Conservation (phyloP, 1,284 basidiomycete genomes). For the Cryptococcus sp. region DNA sequence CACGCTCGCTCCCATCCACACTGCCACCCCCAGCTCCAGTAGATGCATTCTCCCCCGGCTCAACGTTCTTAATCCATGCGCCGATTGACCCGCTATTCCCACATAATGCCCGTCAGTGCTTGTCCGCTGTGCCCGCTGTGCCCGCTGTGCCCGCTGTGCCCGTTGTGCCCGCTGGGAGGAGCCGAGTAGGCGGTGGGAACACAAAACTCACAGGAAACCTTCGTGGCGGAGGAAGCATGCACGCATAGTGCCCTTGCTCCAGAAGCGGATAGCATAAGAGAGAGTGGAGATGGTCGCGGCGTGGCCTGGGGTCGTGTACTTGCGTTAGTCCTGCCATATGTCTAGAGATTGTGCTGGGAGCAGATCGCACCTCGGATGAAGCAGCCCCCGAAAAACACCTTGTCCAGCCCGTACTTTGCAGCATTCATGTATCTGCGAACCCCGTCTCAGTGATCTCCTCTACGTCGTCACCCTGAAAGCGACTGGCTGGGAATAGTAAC, state of each 20-base stretch:
- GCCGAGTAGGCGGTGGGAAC: not conserved
- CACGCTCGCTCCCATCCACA: not conserved
- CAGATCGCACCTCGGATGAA: constrained; percentile 90
- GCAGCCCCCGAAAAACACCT: constrained; percentile 98
- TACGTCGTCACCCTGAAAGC: no score
- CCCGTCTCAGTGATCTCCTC: constrained; percentile 4
- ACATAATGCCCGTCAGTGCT: constrained; percentile 12
- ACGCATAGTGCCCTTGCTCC: constrained; percentile 96
- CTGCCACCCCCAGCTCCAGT: not conserved
- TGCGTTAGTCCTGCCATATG: not conserved
- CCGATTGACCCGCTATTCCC: constrained; percentile 73
- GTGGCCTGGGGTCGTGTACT: constrained; percentile 61
- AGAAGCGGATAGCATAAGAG: constrained; percentile 98
- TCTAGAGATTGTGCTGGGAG: not conserved
- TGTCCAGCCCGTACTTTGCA: constrained; percentile 94
- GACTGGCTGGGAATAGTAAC: constrained; percentile 50
- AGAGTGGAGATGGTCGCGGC: constrained; percentile 95
- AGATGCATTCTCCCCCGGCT: not conserved
- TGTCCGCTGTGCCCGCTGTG: no score
- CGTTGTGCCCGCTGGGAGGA: not conserved
- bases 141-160: no score
- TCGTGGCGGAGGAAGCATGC: constrained; percentile 97
- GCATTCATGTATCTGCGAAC: constrained; percentile 91
- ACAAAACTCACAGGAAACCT: constrained; percentile 80
- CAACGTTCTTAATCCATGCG: constrained; percentile 93